Evolutionary conservation across 192 early-diverging fungal species (phyloP).

Genomic region (Piromyces sp.): DNA sequence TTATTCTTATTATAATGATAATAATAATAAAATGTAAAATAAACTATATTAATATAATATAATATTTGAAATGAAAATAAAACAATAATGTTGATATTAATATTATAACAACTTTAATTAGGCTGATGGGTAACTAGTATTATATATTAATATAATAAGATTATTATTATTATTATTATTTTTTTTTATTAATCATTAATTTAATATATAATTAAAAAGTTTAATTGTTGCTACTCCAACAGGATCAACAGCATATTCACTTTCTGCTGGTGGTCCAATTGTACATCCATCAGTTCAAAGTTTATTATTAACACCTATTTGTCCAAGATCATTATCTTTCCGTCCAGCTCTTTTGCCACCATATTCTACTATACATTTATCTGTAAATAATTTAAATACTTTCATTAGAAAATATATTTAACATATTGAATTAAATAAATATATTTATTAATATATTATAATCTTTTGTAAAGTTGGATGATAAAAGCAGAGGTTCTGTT

Average conservation of each 20-base stretch:
- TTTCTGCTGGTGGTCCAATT: slow-evolving; percentile 72
- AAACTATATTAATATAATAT: too few relatives aligned
- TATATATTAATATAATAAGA: too few relatives aligned
- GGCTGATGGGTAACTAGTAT: neutral
- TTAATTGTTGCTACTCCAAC: slow-evolving; percentile 76
- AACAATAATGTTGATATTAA: slow-evolving; percentile 20
- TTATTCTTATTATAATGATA: too few relatives aligned
- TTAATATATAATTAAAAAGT: slow-evolving; percentile 25
- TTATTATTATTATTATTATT: too few relatives aligned
- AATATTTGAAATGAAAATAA: too few relatives aligned
- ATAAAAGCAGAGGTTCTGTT: neutral
- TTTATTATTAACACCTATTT: slow-evolving; percentile 59
- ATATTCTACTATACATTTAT: slow-evolving; percentile 24
- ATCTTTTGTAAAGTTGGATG: neutral
- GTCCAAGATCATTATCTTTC: slow-evolving; percentile 68
- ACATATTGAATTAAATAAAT: too few relatives aligned
- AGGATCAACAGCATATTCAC: slow-evolving; percentile 78
- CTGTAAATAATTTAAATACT: neutral
- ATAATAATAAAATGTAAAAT: too few relatives aligned
- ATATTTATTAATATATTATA: too few relatives aligned
- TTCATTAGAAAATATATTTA: too few relatives aligned
- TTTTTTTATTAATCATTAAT: too few relatives aligned
- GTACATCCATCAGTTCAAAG: slow-evolving; percentile 61
- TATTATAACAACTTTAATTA: neutral
- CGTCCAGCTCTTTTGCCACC: slow-evolving; percentile 64